A percentile compares a stretch with the other conserved stretches of the same genome.
These are phyloP conservation scores for Immersiporthe knoxdaviesiana DNA, from an alignment of 2,329 filamentous ascomycete genomes.

Conservation along the genomic window DNA sequence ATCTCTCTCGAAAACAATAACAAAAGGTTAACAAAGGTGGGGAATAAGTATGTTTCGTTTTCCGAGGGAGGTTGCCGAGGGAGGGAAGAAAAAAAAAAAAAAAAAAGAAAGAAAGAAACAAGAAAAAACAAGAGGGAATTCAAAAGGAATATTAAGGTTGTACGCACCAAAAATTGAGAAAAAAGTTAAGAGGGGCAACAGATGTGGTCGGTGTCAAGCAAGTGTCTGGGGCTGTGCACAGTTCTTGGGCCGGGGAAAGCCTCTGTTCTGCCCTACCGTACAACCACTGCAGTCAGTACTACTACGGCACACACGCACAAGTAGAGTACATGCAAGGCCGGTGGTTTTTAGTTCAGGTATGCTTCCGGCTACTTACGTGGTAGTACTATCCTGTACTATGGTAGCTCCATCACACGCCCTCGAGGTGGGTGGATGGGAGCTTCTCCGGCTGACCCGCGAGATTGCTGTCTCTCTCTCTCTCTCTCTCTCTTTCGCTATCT, in stretches of 20 bases:
- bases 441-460: not conserved
- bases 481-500: too few relatives aligned
- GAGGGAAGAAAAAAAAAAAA: not conserved
- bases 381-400: too few relatives aligned
- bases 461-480: not conserved
- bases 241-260: not conserved
- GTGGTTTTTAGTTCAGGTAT: not conserved
- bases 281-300: not conserved
- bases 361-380: not conserved
- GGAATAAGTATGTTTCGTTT: too few relatives aligned
- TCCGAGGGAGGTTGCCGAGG: not conserved
- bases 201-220: not conserved
- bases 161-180: too few relatives aligned
- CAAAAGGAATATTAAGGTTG: too few relatives aligned
- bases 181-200: not conserved
- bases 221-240: not conserved
- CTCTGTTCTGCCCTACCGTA: not conserved
- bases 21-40: too few relatives aligned
- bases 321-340: not conserved
- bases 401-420: not conserved
- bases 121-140: too few relatives aligned
- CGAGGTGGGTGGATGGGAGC: not conserved
- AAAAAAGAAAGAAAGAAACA: not conserved
- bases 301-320: not conserved
- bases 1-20: not conserved